phyloP scores from a whole-genome alignment of 2,329 filamentous ascomycete genomes.

The Botrytis tulipae region DNA sequence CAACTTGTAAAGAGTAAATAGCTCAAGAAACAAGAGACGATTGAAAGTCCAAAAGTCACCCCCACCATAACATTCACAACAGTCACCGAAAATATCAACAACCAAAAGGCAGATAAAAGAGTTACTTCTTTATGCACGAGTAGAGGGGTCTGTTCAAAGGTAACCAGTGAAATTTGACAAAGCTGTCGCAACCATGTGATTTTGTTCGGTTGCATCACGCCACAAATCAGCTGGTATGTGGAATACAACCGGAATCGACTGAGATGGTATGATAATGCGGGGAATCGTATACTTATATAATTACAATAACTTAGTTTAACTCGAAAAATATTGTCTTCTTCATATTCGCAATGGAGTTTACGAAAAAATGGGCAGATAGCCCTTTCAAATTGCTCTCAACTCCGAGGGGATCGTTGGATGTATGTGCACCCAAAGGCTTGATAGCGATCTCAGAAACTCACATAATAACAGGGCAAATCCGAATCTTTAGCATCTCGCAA shows the following conservation, averaged over 20 bases:
- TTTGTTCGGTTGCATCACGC: constrained; percentile 8
- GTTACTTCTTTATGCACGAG: not conserved
- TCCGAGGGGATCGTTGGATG: constrained; percentile 13
- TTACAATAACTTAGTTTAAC: too few species aligned
- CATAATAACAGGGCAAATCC: not conserved
- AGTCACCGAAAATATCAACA: not conserved
- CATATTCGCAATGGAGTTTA: not conserved
- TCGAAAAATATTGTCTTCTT: not conserved
- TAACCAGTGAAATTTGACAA: not conserved
- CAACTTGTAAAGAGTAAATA: too few species aligned
- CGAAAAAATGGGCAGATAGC: constrained; percentile 24
- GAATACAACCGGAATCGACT: constrained; percentile 4
- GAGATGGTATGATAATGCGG: constrained; percentile 3
- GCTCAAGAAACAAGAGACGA: not conserved
- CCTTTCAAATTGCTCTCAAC: constrained; percentile 26
- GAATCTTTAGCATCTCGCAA: constrained; percentile 24
- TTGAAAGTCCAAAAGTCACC: not conserved
- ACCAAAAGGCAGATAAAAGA: not conserved
- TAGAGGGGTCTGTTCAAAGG: too few species aligned
- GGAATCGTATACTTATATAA: not conserved
- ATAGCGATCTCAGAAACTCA: not conserved
- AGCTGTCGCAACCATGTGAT: not conserved
- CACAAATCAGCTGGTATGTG: constrained; percentile 16
- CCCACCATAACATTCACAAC: not conserved
- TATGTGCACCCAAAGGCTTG: not conserved